Percentiles rank a stretch among this genome's conserved stretches.
phyloP scores from a whole-genome alignment of 1,284 basidiomycete species.

The Erythrobasidium hasegawianum region DNA sequence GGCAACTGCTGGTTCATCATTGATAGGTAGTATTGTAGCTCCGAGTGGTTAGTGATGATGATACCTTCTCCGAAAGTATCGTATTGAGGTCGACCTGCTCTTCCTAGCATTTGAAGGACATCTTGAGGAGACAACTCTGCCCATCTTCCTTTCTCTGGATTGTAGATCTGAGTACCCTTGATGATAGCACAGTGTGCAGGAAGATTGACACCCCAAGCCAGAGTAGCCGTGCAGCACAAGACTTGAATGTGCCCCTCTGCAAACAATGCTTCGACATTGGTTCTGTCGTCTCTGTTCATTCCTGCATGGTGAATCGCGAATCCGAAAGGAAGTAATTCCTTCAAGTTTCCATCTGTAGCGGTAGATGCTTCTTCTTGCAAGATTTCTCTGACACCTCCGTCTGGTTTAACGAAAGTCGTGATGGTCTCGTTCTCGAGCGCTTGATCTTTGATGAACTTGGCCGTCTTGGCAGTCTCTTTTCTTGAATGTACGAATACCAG shows the following conservation, averaged over 20 bases:
- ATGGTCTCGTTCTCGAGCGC: constrained; percentile 96
- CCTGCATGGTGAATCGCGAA: constrained; percentile 99
- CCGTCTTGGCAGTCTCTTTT: constrained; percentile 97
- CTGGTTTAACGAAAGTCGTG: constrained; percentile 87
- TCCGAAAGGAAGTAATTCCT: constrained; percentile 90
- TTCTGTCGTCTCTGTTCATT: constrained; percentile 90
- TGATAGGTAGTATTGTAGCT: constrained; percentile 93
- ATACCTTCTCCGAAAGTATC: constrained; percentile 97
- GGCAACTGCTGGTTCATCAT: constrained; percentile 93
- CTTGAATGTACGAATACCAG: constrained; percentile 97
- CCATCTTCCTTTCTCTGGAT: constrained; percentile 98
- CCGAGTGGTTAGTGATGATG: constrained; percentile 96
- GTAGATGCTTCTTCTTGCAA: constrained; percentile 77
- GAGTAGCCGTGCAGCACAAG: constrained; percentile 92
- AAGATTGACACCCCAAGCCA: constrained; percentile 99
- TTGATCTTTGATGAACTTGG: constrained; percentile 87
- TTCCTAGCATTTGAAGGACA: constrained; percentile 96
- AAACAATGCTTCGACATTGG: constrained; percentile 91
- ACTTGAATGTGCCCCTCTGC: constrained; percentile 89
- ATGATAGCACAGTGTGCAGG: constrained; percentile 98
- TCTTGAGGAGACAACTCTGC: constrained; percentile 93
- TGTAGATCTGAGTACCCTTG: constrained; percentile 99
- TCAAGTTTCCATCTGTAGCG: constrained; percentile 77
- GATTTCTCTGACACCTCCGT: constrained; percentile 82
- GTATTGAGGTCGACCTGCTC: constrained; percentile 95